Base-by-base conservation (phyloP, 257 asterid genomes). In the Parsonsia alboflavescens region DNA sequence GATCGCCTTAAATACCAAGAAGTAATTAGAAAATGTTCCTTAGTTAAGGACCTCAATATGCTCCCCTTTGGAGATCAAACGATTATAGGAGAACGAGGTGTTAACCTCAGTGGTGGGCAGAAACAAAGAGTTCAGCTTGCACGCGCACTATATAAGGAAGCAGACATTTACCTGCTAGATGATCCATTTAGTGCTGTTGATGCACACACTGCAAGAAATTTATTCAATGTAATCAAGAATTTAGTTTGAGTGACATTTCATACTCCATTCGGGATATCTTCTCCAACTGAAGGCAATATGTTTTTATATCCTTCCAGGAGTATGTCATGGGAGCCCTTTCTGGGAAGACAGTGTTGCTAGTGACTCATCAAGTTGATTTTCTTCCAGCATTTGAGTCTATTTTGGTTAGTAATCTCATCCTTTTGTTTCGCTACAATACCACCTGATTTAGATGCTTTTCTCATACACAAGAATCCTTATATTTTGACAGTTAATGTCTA, bases 401-500 rank as follows among this genome's bases (percentile, higher is more conserved):
- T 56, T 67, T 84, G 88, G 84, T 84, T 16, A 84, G 87, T 77
- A n/a, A 12, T 48, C 16, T 52, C 24, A 21, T 62, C 33, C 0
- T 62, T 10, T 7, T 48, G 15, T 30, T 12, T 26, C 62, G 46
- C 48, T 61, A 59, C n/a, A 41, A 16, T n/a, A 16, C 26, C 61
- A 16, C 5, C 28, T 71, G 65, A 54, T 71, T 19, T 53, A 17
- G 49, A 15, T 42, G 7, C 68, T 44, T 36, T 53, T 5, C 13
- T 45, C 22, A 22, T 59, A 59, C 17, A 26, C 16, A 1, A 26
- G 0, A 41, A 12, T 21, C 45, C 58, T 12, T 13, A 41, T 61
- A 70, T 82, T 72, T 80, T 49, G 28, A 76, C 86, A 93, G 98
- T 82, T 91, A 76, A 83, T 93, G 88, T 86, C 90, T 70, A 87